phyloP scores from a whole-genome alignment of 768 basidiomycete species.

The Suillus tomentosus region DNA sequence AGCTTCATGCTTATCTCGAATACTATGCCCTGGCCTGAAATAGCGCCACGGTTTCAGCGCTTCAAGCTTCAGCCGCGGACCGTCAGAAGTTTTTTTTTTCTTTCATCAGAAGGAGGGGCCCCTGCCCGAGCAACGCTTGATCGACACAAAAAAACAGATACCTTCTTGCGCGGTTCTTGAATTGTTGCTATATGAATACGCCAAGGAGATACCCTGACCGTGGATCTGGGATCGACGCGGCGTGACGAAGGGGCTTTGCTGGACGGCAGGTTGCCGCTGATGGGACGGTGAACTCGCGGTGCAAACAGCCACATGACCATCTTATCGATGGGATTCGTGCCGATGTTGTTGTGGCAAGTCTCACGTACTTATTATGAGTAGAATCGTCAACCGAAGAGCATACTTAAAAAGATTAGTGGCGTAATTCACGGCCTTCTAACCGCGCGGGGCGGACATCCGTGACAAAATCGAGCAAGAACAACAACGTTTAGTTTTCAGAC shows the following conservation, averaged over 20 bases:
- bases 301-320: neutral
- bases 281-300: neutral
- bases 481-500: neutral
- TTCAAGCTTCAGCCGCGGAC: constrained; percentile 7
- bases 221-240: constrained; percentile 3
- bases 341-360: constrained; percentile 1
- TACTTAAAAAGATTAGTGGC: neutral
- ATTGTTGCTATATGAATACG: neutral
- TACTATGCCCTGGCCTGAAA: neutral
- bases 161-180: neutral
- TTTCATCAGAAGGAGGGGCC: neutral
- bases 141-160: neutral
- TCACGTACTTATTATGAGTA: neutral
- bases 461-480: constrained; percentile 10
- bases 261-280: neutral
- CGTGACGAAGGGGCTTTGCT: constrained; percentile 5
- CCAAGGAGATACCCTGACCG: constrained; percentile 1
- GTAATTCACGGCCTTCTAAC: constrained; percentile 20
- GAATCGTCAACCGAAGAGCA: constrained; percentile 5
- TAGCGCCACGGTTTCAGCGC: neutral
- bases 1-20: neutral
- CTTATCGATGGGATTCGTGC: constrained; percentile 1
- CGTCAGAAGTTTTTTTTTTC: constrained; percentile 3
- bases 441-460: constrained; percentile 31
- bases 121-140: constrained; percentile 1